Conservation (phyloP, 2,329 filamentous ascomycete species). For the Alternaria panax region DNA sequence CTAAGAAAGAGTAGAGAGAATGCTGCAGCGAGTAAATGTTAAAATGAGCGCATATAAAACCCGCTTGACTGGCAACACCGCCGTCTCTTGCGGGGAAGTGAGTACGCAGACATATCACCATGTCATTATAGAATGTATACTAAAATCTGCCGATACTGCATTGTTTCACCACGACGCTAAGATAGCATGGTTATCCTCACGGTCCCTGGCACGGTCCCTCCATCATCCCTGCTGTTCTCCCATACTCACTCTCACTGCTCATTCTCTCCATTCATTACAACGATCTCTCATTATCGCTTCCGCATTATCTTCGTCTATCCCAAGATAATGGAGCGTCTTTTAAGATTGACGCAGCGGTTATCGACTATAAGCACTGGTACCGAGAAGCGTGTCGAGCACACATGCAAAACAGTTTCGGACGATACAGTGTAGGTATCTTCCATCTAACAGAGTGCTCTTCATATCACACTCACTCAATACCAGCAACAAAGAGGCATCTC, state of each 20-base stretch:
- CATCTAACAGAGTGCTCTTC: not conserved
- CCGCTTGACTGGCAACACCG: not conserved
- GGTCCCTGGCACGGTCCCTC: not conserved
- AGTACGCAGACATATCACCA: not conserved
- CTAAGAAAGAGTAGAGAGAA: constrained; percentile 33
- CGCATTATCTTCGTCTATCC: not conserved
- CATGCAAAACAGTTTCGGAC: not conserved
- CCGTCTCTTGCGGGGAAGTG: not conserved
- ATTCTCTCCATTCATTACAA: not conserved
- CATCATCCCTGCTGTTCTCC: not conserved
- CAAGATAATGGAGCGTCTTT: not conserved
- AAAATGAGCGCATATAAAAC: not conserved
- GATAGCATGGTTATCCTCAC: not conserved
- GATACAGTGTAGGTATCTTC: not conserved
- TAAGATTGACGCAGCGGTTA: not conserved
- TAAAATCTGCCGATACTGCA: not conserved
- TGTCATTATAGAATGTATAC: not conserved
- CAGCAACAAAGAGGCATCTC: not conserved
- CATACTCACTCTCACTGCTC: not conserved
- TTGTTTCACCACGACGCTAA: not conserved
- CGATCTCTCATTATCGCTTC: not conserved
- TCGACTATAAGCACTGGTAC: not conserved
- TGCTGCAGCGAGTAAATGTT: not conserved
- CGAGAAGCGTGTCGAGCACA: not conserved
- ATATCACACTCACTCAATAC: not conserved